Evolutionary conservation across 2,329 filamentous ascomycete species (phyloP).

Genomic region (Alternaria sp.): DNA sequence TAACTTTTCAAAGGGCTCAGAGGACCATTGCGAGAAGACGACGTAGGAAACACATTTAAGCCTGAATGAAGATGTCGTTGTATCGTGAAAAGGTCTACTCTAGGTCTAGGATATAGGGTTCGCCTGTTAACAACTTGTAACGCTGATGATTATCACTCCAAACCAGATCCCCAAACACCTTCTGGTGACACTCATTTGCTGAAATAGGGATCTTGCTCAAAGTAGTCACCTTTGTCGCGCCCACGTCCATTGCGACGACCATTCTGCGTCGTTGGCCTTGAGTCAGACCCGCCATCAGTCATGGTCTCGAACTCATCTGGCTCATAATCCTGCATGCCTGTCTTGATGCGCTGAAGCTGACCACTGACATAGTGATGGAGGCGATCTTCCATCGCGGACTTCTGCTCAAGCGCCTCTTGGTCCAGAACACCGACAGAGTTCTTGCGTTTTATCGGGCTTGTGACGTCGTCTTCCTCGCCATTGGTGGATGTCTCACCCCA

Average conservation of each 20-base stretch:
- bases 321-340: slow-evolving; percentile 62
- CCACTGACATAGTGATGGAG: slow-evolving; percentile 84
- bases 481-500: slow-evolving; percentile 59
- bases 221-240: slow-evolving; percentile 38
- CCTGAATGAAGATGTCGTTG: neutral
- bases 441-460: slow-evolving; percentile 47
- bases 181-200: slow-evolving; percentile 25
- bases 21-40: neutral
- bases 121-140: slow-evolving; percentile 16
- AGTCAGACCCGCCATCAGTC: slow-evolving; percentile 54
- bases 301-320: slow-evolving; percentile 71
- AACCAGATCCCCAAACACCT: neutral
- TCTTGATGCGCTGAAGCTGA: slow-evolving; percentile 78
- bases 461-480: slow-evolving; percentile 47
- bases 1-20: too few relatives aligned
- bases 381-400: slow-evolving; percentile 62
- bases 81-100: slow-evolving; percentile 9
- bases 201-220: slow-evolving; percentile 42
- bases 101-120: slow-evolving; percentile 33
- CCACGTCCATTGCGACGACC: slow-evolving; percentile 28
- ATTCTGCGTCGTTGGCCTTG: slow-evolving; percentile 36
- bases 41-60: neutral
- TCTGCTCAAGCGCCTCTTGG: slow-evolving; percentile 58
- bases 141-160: slow-evolving; percentile 6
- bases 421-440: slow-evolving; percentile 62